These are phyloP conservation scores for Tephrocybe sp. DNA, from an alignment of 768 basidiomycete genomes.

Conservation along the genomic window DNA sequence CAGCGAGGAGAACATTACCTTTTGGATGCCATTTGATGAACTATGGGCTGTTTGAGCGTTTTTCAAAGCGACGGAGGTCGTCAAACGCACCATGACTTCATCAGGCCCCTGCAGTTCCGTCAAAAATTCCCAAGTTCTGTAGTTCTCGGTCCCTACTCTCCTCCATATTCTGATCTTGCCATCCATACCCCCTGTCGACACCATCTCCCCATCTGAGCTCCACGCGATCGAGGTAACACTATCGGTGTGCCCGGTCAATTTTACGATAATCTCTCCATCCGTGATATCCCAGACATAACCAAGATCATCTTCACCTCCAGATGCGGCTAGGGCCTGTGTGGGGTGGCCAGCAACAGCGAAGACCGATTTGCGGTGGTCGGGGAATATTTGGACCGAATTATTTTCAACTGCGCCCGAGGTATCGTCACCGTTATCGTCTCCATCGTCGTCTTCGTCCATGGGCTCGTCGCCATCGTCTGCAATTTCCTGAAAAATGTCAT, in stretches of 20 bases:
- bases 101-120: constrained; percentile 92
- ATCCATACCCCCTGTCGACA: constrained; percentile 98
- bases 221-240: constrained; percentile 80
- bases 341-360: constrained; percentile 87
- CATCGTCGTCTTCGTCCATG: constrained; percentile 72
- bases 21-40: constrained; percentile 97
- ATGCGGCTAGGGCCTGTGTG: constrained; percentile 74
- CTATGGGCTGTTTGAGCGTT: constrained; percentile 38
- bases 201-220: constrained; percentile 87
- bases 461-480: constrained; percentile 62
- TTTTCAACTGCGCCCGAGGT: constrained; percentile 44
- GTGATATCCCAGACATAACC: constrained; percentile 93
- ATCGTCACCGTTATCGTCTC: constrained; percentile 41
- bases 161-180: constrained; percentile 92
- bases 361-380: constrained; percentile 70
- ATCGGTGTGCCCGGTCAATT: constrained; percentile 90
- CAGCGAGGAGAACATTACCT: constrained; percentile 83
- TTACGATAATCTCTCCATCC: constrained; percentile 75
- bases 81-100: constrained; percentile 79
- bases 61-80: constrained; percentile 1
- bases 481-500: constrained; percentile 65
- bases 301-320: constrained; percentile 93
- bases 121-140: constrained; percentile 89
- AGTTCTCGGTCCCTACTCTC: constrained; percentile 71
- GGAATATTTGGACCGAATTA: constrained; percentile 70